These are phyloP conservation scores for Thielaviopsis musarum DNA, from an alignment of 2,329 filamentous ascomycete genomes.

Conservation along the genomic window DNA sequence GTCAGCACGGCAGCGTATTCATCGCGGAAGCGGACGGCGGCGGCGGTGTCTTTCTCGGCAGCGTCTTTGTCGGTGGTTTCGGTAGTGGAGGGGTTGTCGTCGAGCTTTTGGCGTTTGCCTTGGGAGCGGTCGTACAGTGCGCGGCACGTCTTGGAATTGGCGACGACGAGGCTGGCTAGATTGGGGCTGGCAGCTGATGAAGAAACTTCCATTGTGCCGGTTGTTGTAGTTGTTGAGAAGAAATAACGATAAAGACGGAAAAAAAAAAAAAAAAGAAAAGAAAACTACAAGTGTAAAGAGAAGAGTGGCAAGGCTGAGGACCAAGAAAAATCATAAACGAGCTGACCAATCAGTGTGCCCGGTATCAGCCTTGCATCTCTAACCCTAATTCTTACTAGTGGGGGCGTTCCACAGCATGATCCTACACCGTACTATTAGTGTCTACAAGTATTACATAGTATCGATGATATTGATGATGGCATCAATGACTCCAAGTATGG, in stretches of 20 bases:
- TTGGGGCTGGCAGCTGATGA: slow-evolving; percentile 3
- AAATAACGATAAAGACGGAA: background rate
- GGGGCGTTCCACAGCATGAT: too few species aligned
- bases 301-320: background rate
- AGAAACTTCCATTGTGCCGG: slow-evolving; percentile 6
- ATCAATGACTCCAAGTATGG: too few species aligned
- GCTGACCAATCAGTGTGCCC: too few species aligned
- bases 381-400: too few species aligned
- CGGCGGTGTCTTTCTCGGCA: slow-evolving; percentile 16
- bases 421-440: too few species aligned
- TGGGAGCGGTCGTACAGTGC: slow-evolving; percentile 13
- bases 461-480: too few species aligned
- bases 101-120: slow-evolving; percentile 24
- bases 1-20: slow-evolving; percentile 69
- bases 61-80: background rate
- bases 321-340: background rate
- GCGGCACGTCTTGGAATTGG: slow-evolving; percentile 11
- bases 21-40: slow-evolving; percentile 37
- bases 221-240: background rate
- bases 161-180: slow-evolving; percentile 9
- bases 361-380: too few species aligned
- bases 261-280: background rate
- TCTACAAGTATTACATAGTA: too few species aligned
- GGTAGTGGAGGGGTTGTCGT: slow-evolving; percentile 17
- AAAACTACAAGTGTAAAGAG: background rate